Evolutionary conservation across 2,329 filamentous ascomycete species (phyloP).

Genomic region (Hymenoscyphus infarciens): DNA sequence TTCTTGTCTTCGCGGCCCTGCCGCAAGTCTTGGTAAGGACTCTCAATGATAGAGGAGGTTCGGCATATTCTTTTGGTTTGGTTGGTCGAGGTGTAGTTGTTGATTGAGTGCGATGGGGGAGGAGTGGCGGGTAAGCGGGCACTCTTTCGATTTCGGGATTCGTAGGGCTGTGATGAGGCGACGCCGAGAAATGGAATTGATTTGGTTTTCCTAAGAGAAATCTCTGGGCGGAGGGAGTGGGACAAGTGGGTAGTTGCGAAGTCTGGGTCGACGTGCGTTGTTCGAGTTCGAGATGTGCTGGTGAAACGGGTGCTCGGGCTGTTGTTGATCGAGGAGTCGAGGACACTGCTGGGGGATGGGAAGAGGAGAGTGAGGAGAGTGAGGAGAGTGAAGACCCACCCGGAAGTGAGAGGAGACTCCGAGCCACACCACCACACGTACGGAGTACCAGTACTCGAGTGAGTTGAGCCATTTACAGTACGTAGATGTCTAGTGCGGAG

Average conservation of each 20-base stretch:
- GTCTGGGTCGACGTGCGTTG: no score
- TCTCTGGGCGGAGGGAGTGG: background rate
- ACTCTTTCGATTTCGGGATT: no score
- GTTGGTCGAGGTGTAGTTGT: background rate
- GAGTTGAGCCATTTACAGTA: background rate
- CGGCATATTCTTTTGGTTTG: slow-evolving; percentile 20
- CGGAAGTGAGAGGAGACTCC: no score
- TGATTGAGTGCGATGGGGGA: background rate
- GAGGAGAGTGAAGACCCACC: no score
- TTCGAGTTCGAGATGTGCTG: no score
- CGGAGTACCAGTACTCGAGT: no score
- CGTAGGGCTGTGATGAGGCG: background rate
- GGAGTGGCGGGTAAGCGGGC: no score
- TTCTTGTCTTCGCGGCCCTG: slow-evolving; percentile 27
- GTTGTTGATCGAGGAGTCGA: no score
- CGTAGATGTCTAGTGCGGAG: no score
- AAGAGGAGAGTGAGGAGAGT: no score
- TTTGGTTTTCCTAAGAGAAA: background rate
- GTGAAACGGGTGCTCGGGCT: no score
- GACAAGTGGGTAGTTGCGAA: background rate
- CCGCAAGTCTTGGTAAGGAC: slow-evolving; percentile 23
- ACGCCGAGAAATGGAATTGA: background rate
- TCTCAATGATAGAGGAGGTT: slow-evolving; percentile 18
- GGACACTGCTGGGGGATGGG: background rate
- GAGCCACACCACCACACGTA: background rate